Conservation (phyloP, 148 eudicot genomes). For the Drosera capensis region DNA sequence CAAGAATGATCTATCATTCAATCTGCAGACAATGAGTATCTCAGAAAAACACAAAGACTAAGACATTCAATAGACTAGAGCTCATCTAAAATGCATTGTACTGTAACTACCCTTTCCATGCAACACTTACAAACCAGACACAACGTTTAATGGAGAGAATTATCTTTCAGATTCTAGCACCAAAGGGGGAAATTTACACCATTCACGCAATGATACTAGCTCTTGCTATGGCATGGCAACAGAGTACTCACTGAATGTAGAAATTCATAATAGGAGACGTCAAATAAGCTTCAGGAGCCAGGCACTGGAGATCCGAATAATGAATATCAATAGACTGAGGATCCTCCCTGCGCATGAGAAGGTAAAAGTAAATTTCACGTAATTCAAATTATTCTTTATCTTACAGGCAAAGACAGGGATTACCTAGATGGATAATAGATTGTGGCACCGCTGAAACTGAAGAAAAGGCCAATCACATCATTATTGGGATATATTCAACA, state of each 20-base stretch:
- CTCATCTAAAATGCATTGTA: no score
- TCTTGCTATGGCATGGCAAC: neutral
- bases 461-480: conserved; percentile 10
- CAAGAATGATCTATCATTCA: conserved; percentile 3
- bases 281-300: conserved; percentile 59
- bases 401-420: conserved; percentile 2
- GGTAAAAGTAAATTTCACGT: conserved; percentile 1
- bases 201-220: no score
- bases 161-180: neutral
- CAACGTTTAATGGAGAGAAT: no score
- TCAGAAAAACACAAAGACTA: no score
- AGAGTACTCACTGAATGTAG: conserved; percentile 50
- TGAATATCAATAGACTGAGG: conserved; percentile 59
- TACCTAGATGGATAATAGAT: conserved; percentile 81
- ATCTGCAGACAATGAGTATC: no score
- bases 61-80: conserved; percentile 3
- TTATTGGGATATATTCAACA: conserved; percentile 2
- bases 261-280: conserved; percentile 86
- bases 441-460: conserved; percentile 34
- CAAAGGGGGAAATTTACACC: neutral
- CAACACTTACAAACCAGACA: no score
- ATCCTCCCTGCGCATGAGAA: conserved; percentile 32
- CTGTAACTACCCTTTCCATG: no score
- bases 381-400: neutral
- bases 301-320: conserved; percentile 54